Percentiles rank a stretch among this genome's conserved stretches.
phyloP scores from a whole-genome alignment of 2,329 filamentous ascomycete species.

The Tolypocladium guangdongense region DNA sequence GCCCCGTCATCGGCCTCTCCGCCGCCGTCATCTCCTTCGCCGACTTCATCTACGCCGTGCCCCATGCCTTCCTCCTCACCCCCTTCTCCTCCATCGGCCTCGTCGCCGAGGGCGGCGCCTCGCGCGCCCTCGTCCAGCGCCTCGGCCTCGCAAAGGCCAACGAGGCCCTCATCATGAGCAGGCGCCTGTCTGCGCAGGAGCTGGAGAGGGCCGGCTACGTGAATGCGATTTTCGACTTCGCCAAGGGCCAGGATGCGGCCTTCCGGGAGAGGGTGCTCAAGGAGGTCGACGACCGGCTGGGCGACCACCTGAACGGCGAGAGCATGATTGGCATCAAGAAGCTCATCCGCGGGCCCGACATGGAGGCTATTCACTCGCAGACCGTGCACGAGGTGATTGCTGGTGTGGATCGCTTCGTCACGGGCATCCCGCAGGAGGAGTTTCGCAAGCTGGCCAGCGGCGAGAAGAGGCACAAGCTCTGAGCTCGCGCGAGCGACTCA shows the following conservation, averaged over 20 bases:
- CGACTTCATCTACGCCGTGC: constrained; percentile 85
- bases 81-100: constrained; percentile 86
- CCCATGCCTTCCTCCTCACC: constrained; percentile 75
- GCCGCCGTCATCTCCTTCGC: constrained; percentile 74
- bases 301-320: constrained; percentile 67
- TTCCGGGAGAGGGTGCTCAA: constrained; percentile 63
- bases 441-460: constrained; percentile 76
- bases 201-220: constrained; percentile 70
- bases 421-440: constrained; percentile 75
- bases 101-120: constrained; percentile 79
- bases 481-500: constrained; percentile 7
- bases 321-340: constrained; percentile 78
- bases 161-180: constrained; percentile 87
- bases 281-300: constrained; percentile 74
- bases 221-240: constrained; percentile 63
- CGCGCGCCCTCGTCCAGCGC: constrained; percentile 64
- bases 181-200: constrained; percentile 61
- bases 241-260: constrained; percentile 50
- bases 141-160: constrained; percentile 76
- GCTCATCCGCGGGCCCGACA: constrained; percentile 63
- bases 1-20: constrained; percentile 78
- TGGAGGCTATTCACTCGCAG: constrained; percentile 62
- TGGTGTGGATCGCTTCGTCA: constrained; percentile 70
- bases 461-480: constrained; percentile 92
- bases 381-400: constrained; percentile 79